phyloP scores from a whole-genome alignment of 2,329 filamentous ascomycete genomes.

The Alternaria triticina region DNA sequence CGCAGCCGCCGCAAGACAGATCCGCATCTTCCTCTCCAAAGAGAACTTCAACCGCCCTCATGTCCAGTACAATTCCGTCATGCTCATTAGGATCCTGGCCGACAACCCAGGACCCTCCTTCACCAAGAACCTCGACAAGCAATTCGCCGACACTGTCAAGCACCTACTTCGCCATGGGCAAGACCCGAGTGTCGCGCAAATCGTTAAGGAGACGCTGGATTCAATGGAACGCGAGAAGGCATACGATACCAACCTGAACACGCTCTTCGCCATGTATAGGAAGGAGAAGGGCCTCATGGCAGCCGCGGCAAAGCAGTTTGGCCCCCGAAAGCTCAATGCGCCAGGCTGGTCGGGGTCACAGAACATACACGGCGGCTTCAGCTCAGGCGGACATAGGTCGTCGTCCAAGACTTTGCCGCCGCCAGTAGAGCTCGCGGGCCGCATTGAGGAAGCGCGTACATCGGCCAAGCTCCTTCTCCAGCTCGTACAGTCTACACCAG shows the following conservation, averaged over 20 bases:
- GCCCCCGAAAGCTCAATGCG: conserved; percentile 53
- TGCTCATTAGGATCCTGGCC: conserved; percentile 88
- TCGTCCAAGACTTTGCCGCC: conserved; percentile 59
- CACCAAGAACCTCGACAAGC: conserved; percentile 86
- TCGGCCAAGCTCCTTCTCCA: conserved; percentile 92
- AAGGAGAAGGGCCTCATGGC: conserved; percentile 71
- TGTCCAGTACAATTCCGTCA: conserved; percentile 93
- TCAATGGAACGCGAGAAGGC: conserved; percentile 74
- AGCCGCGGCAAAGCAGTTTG: conserved; percentile 40
- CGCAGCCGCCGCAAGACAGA: conserved; percentile 76
- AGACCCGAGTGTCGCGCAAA: conserved; percentile 80
- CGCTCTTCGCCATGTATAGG: conserved; percentile 84
- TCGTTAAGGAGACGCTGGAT: conserved; percentile 86
- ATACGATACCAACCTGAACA: conserved; percentile 74
- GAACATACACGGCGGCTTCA: conserved; percentile 28
- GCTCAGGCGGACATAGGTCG: conserved; percentile 25
- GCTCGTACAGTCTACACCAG: conserved; percentile 83
- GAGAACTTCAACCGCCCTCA: conserved; percentile 70
- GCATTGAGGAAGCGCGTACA: conserved; percentile 88
- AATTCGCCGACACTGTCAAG: conserved; percentile 79
- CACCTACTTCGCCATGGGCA: conserved; percentile 72
- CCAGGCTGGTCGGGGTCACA: conserved; percentile 48
- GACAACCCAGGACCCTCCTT: conserved; percentile 93
- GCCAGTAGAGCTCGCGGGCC: conserved; percentile 77
- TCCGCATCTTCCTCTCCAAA: conserved; percentile 81